Evolutionary conservation across 345 rosid species (phyloP).

Genomic region (Gynandropsis gynandra): DNA sequence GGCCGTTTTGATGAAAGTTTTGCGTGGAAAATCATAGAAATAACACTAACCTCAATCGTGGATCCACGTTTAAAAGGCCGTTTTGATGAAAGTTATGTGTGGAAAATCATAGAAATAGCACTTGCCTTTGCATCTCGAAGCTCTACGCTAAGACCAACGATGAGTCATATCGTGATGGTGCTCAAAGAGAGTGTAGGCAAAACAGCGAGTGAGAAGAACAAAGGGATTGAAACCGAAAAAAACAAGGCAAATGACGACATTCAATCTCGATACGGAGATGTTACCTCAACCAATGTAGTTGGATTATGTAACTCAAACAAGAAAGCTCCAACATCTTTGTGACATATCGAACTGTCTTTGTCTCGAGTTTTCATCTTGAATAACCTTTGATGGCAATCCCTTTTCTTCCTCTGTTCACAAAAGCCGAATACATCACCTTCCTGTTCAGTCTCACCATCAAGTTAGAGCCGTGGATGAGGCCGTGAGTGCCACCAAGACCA

Average conservation of each 20-base stretch:
- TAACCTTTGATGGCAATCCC: too few species aligned
- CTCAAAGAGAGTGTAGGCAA: slow-evolving; percentile 32
- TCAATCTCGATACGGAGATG: slow-evolving; percentile 15
- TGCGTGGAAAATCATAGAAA: slow-evolving; percentile 41
- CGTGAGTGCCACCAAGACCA: too few species aligned
- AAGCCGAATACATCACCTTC: too few species aligned
- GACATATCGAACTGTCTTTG: slow-evolving; percentile 1
- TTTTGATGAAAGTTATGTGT: slow-evolving; percentile 31
- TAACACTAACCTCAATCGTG: slow-evolving; percentile 42
- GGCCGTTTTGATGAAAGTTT: slow-evolving; percentile 32
- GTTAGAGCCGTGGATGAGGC: too few species aligned
- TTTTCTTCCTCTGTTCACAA: too few species aligned
- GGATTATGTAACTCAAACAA: neutral
- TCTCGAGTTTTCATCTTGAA: too few species aligned
- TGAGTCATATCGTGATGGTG: slow-evolving; percentile 34
- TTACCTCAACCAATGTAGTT: slow-evolving; percentile 28
- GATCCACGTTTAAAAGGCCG: slow-evolving; percentile 41
- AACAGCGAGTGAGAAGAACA: neutral
- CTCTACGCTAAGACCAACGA: slow-evolving; percentile 31
- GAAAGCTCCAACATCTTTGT: slow-evolving; percentile 1
- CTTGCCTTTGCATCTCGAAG: slow-evolving; percentile 32
- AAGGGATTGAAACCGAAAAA: neutral
- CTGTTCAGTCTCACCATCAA: too few species aligned
- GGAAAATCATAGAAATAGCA: slow-evolving; percentile 46
- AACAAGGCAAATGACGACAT: neutral